phyloP scores from a whole-genome alignment of 1,284 basidiomycete genomes.

The Erythrobasidium hasegawianum region DNA sequence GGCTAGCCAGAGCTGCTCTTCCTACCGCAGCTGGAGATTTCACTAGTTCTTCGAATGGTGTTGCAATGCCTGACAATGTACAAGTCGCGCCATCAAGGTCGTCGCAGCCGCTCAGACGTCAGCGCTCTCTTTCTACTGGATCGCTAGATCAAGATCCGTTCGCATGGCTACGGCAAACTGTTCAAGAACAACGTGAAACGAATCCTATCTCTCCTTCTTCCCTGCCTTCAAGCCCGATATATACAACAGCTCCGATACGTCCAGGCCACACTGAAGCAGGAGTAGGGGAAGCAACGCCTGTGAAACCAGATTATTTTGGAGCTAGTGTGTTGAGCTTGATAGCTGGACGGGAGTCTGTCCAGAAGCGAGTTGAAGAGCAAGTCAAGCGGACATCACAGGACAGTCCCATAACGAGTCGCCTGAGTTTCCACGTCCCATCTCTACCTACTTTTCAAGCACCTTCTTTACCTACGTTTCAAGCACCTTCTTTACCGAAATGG shows the following conservation, averaged over 20 bases:
- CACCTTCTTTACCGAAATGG: not conserved
- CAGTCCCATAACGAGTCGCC: not conserved
- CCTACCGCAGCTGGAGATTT: not conserved
- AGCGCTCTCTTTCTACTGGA: conserved; percentile 12
- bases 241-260: not conserved
- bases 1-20: not conserved
- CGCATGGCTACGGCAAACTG: conserved; percentile 33
- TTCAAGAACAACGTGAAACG: conserved; percentile 24
- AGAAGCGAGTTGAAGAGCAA: conserved; percentile 8
- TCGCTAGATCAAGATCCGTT: conserved; percentile 23
- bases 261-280: not conserved
- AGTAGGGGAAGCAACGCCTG: not conserved
- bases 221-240: conserved; percentile 14
- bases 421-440: conserved; percentile 14
- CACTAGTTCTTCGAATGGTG: not conserved
- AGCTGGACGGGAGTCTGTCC: conserved; percentile 22
- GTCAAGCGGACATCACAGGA: not conserved
- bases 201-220: conserved; percentile 9
- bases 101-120: conserved; percentile 1
- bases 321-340: conserved; percentile 16
- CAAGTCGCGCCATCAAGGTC: conserved; percentile 2
- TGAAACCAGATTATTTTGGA: conserved; percentile 18
- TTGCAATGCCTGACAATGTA: conserved; percentile 15
- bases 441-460: conserved; percentile 6
- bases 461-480: conserved; percentile 1